phyloP scores from a whole-genome alignment of 2,329 filamentous ascomycete species.

The Fusarium buxicola region DNA sequence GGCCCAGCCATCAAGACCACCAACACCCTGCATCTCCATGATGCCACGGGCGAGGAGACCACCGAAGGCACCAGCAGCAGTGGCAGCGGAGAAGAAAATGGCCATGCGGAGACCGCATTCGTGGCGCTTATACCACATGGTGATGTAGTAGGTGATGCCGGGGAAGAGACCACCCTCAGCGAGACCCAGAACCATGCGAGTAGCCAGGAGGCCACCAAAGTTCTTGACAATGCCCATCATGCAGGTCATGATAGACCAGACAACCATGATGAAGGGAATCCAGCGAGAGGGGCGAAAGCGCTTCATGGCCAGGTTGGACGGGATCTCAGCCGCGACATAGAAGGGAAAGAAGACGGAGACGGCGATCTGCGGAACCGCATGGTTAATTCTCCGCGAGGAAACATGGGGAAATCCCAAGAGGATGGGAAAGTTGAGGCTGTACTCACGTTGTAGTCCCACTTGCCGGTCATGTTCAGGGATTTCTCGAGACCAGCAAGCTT shows the following conservation, averaged over 20 bases:
- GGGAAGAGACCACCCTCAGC: constrained; percentile 71
- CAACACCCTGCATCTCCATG: constrained; percentile 65
- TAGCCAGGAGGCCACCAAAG: constrained; percentile 61
- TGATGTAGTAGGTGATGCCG: constrained; percentile 70
- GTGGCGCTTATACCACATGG: constrained; percentile 68
- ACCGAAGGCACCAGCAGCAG: constrained; percentile 71
- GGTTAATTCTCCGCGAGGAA: constrained; percentile 11
- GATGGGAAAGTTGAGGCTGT: background rate
- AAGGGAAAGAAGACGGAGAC: constrained; percentile 65
- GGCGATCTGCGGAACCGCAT: constrained; percentile 48
- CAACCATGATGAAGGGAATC: constrained; percentile 65
- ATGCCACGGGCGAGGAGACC: constrained; percentile 70
- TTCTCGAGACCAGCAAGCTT: constrained; percentile 64
- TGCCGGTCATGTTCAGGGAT: constrained; percentile 48
- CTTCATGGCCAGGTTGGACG: constrained; percentile 68
- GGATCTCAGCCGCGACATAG: constrained; percentile 65
- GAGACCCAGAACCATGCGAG: constrained; percentile 60
- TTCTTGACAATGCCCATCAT: constrained; percentile 65
- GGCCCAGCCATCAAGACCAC: constrained; percentile 72
- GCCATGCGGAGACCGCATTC: constrained; percentile 72
- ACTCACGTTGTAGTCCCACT: constrained; percentile 51
- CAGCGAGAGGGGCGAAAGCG: constrained; percentile 62
- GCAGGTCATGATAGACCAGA: constrained; percentile 61
- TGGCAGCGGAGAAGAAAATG: constrained; percentile 68
- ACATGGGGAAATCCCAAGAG: background rate